A percentile compares a stretch with the other conserved stretches of the same genome.
Conservation (phyloP, 805 yeast genomes). For the Myxozyma melibiosi region DNA sequence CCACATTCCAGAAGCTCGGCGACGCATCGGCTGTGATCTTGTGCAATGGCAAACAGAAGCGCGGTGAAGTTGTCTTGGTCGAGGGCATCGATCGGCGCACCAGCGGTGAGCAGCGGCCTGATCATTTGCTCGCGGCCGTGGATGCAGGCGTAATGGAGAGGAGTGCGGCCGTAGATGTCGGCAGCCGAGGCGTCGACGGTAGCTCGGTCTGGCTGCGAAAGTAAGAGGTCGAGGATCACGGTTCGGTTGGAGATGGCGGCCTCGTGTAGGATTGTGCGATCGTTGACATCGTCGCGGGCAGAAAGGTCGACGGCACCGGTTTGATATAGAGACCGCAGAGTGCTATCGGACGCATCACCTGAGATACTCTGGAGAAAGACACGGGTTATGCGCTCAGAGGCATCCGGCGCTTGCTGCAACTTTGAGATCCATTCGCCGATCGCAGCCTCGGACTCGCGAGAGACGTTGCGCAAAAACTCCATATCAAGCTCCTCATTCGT, state of each 20-base stretch:
- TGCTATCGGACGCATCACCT: conserved; percentile 64
- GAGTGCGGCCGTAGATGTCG: conserved; percentile 64
- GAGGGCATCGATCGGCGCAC: conserved; percentile 42
- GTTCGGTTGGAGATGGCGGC: conserved; percentile 44
- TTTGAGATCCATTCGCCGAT: conserved; percentile 51
- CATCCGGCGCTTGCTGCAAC: conserved; percentile 46
- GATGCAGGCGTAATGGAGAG: conserved; percentile 80
- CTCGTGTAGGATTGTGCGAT: conserved; percentile 77
- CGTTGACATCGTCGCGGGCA: conserved; percentile 69
- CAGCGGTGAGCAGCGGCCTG: conserved; percentile 47
- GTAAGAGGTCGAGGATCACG: conserved; percentile 40
- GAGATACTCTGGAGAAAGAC: conserved; percentile 71
- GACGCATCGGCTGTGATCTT: conserved; percentile 60
- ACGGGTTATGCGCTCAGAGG: conserved; percentile 58
- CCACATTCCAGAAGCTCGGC: conserved; percentile 54
- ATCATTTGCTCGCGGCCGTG: conserved; percentile 53
- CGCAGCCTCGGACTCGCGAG: conserved; percentile 42
- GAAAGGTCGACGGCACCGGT: conserved; percentile 60
- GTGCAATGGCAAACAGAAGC: conserved; percentile 72
- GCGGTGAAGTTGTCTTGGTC: conserved; percentile 66
- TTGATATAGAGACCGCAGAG: conserved; percentile 53
- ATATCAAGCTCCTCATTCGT: conserved; percentile 32
- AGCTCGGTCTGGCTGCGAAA: conserved; percentile 21
- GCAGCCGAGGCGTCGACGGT: conserved; percentile 36
- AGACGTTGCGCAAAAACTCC: conserved; percentile 23